Base-by-base conservation (phyloP, 2,329 filamentous ascomycete genomes). In the Kalmusia sp. region DNA sequence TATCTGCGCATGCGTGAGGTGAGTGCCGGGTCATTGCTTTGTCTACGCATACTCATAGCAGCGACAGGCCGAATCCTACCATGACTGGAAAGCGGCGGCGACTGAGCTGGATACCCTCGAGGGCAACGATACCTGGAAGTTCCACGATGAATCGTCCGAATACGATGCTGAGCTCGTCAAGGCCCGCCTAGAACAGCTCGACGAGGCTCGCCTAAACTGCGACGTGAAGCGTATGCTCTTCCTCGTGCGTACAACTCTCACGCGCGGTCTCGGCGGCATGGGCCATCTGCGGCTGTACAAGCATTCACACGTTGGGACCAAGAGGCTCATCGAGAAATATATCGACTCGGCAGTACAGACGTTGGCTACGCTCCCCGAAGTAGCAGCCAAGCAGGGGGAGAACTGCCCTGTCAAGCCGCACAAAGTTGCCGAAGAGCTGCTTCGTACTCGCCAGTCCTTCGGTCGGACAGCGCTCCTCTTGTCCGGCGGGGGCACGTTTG, bases 401-500 rank as follows among this genome's bases (percentile, higher is more conserved):
- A 75, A 76, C 46, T 79, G 84, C 45, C 82, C 80, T 5, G 66
- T 89, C 31, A 85, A 88, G 45, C 79, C 85, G 37, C 83, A 78
- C 51, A 77, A 81, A 50, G 79, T 88, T 4, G 79, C 92, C 5
- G 88, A 93, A 49, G 85, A 87, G 51, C 80, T 95, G 58, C 74
- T 93, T 39, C 84, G 85, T 50, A 84, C 90, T 1, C 84, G 91
- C 33, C 90, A 93, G 67, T 89, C 90, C 30, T 96, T 92, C 67
- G 92, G 92, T n/a, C 84, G 92, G 57, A 95, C 88, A 58, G 92
- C 91, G 0, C 77, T 96, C 45, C 79, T 96, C 8, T 79, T 96
- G 8, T 96, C 92, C 4, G 92, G 92, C 6, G 92, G 92, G 2
- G 92, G 89, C 1, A 95, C 92, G 0, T 92, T 96, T 75, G 92